Percentiles rank a stretch among this genome's conserved stretches.
These are phyloP conservation scores for Neoscytalidium dimidiatum DNA, from an alignment of 2,329 filamentous ascomycete species.

Conservation along the genomic window DNA sequence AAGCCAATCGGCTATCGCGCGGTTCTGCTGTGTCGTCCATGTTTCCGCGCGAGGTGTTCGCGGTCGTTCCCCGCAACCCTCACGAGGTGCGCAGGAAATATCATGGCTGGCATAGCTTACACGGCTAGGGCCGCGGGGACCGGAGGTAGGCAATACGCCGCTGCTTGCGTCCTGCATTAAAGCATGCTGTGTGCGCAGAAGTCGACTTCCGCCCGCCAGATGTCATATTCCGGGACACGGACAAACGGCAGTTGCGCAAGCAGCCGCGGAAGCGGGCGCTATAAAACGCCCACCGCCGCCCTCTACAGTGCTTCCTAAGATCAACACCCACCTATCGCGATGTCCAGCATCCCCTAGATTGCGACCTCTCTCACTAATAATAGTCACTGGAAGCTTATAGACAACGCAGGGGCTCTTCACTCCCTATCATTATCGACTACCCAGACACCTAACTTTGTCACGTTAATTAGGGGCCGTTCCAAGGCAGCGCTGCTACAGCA, in stretches of 20 bases:
- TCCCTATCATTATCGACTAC: background rate
- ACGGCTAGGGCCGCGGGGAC: background rate
- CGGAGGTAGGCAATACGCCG: background rate
- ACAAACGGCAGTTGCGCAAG: background rate
- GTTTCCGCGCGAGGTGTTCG: background rate
- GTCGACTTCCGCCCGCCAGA: background rate
- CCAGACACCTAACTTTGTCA: constrained; percentile 18
- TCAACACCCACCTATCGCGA: background rate
- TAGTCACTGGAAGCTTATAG: background rate
- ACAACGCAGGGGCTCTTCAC: background rate
- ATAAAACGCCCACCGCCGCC: background rate
- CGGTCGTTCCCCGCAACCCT: background rate
- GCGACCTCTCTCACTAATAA: background rate
- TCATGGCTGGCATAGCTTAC: background rate
- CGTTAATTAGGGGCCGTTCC: constrained; percentile 19
- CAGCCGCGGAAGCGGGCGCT: background rate
- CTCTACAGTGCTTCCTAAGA: background rate
- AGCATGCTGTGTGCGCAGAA: background rate
- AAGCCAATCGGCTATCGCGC: no score
- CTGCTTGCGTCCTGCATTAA: background rate
- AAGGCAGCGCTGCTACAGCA: constrained; percentile 14
- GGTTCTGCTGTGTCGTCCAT: no score
- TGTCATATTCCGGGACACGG: background rate
- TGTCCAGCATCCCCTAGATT: no score
- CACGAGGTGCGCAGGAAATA: background rate